Percentiles rank a stretch among this genome's conserved stretches.
Evolutionary conservation across 2,329 filamentous ascomycete genomes (phyloP).

Genomic region (Byssothecium circinans): DNA sequence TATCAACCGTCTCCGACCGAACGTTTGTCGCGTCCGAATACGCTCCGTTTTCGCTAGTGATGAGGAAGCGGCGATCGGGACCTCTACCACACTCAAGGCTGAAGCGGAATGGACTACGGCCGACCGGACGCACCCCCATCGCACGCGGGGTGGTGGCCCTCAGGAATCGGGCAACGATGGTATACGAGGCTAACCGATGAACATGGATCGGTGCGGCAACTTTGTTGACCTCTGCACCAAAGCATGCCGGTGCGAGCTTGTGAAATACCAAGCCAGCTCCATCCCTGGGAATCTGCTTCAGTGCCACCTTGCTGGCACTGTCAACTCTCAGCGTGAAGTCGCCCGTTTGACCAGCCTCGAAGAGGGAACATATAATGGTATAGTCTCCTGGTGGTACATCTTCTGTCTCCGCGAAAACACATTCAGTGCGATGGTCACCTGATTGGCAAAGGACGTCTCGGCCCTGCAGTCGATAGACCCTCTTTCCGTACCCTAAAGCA

Average conservation of each 20-base stretch:
- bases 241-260: slow-evolving; percentile 58
- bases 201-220: slow-evolving; percentile 56
- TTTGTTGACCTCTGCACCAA: slow-evolving; percentile 53
- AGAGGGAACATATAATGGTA: slow-evolving; percentile 88
- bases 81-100: slow-evolving; percentile 74
- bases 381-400: slow-evolving; percentile 72
- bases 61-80: slow-evolving; percentile 65
- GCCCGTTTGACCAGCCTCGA: slow-evolving; percentile 76
- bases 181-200: slow-evolving; percentile 62
- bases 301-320: slow-evolving; percentile 58
- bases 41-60: slow-evolving; percentile 69
- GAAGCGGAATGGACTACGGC: slow-evolving; percentile 62
- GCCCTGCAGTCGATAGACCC: slow-evolving; percentile 68
- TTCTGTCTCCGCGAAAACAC: slow-evolving; percentile 67
- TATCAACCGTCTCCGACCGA: slow-evolving; percentile 72
- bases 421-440: slow-evolving; percentile 84
- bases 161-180: slow-evolving; percentile 56
- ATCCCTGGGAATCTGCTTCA: slow-evolving; percentile 68
- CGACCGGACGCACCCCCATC: slow-evolving; percentile 28
- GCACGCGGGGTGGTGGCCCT: slow-evolving; percentile 32
- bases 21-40: slow-evolving; percentile 71
- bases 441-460: slow-evolving; percentile 81
- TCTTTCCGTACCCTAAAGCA: slow-evolving; percentile 73
- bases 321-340: slow-evolving; percentile 76
- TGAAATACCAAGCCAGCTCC: slow-evolving; percentile 73